Base-by-base conservation (phyloP, 208 protist species). In the Vickermania spadyakhi region DNA sequence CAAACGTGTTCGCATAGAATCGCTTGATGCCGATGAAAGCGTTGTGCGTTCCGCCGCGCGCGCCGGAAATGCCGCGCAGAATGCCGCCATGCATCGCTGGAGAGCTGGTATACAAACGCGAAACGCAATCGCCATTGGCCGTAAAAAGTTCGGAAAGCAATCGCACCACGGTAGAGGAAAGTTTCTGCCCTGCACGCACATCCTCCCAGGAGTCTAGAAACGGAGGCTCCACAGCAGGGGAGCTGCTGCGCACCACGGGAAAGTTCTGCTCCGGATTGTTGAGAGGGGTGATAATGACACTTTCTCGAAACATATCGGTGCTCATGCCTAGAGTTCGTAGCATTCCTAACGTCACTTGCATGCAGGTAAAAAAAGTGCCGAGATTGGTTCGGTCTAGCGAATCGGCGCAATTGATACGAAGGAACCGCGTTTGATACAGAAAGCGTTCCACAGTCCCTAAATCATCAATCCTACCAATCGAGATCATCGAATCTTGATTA, bases 351-450 rank as follows among this genome's bases (percentile, higher is more conserved):
- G 74, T 76, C 5, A 77, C 68, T 65, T 96, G 88, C 45, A 96
- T 72, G 28, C 73, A 91, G 2, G 72, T 86, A 64, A 93, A 97
- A 72, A 95, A 98, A 67, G 85, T 92, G 23, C 76, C 91, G 26
- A 98, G 58, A 68, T 98, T 98, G n/a, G 92, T 97, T 58, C 93
- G 67, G 61, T 98, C 95, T 7, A 98, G 74, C 3, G 90, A 96
- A 67, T 98, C 95, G 1, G 91, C 84, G 65, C 95, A 98, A 74
- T 96, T 98, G 57, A 96, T 69, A 41, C 93, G 86, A 5, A 97
- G 58, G 53, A 97, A 90, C 14, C 85, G 81, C 2, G 55, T 81
- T 62, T 94, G 77, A 30, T 76, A 77, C 22, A 87, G 63, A 1
- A 75, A 58, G 50, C 62, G 71, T 31, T 82, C 77, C 3, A 94